phyloP scores from a whole-genome alignment of 2,329 filamentous ascomycete genomes.

The Curvularia sp. region DNA sequence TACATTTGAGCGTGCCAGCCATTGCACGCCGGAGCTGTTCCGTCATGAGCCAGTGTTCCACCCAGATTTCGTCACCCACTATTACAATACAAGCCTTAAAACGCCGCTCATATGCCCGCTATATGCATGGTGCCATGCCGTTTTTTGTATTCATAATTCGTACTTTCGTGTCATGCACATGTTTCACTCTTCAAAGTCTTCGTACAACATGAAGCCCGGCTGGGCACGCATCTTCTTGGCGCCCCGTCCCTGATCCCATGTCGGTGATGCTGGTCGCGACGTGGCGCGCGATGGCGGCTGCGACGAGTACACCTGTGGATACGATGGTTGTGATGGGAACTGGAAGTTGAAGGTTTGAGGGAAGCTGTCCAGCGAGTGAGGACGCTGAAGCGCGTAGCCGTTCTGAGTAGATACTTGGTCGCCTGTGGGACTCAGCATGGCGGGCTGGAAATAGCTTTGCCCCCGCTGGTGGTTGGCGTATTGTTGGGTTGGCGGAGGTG shows the following conservation, averaged over 20 bases:
- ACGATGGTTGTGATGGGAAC: constrained; percentile 25
- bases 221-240: constrained; percentile 34
- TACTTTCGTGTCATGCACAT: constrained; percentile 20
- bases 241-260: constrained; percentile 37
- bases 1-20: background rate
- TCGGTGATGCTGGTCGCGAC: constrained; percentile 39
- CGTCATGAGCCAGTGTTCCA: background rate
- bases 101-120: constrained; percentile 28
- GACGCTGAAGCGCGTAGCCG: constrained; percentile 34
- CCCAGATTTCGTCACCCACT: constrained; percentile 6
- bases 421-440: constrained; percentile 35
- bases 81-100: constrained; percentile 11
- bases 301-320: constrained; percentile 36
- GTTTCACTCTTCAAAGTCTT: constrained; percentile 27
- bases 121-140: constrained; percentile 15
- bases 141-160: constrained; percentile 26
- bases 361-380: constrained; percentile 38
- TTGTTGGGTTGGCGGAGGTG: constrained; percentile 18
- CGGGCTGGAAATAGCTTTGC: constrained; percentile 30
- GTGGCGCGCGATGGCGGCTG: constrained; percentile 36
- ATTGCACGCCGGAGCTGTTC: background rate
- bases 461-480: constrained; percentile 31
- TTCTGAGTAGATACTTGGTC: constrained; percentile 24
- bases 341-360: constrained; percentile 30
- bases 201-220: constrained; percentile 29